Base-by-base conservation (phyloP, 2,329 filamentous ascomycete species). In the Fusarium haematococcum region DNA sequence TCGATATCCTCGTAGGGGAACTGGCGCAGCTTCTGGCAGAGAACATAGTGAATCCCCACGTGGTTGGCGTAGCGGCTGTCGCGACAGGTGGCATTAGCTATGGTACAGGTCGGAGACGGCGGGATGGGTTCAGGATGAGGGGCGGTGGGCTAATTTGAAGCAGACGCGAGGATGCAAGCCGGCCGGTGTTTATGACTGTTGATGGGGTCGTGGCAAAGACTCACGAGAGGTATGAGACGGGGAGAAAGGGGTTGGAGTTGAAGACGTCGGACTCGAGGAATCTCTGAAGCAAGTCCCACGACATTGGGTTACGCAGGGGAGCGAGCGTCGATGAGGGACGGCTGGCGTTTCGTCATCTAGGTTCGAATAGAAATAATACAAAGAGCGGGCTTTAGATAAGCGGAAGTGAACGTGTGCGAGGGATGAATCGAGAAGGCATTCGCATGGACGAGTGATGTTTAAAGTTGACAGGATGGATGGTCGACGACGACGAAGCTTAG, bases 181-280 rank as follows among this genome's bases (percentile, higher is more conserved):
- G 32, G 45, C n/a, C 33, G 39, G 33, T 66, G 62, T 41, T 20
- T 30, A n/a, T 45, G 41, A 56, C 25, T 20, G 27, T 45, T 58
- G 41, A 35, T 65, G 35, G 20, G 52, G 18, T 10, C 8, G 70
- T 69, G 45, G 43, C 59, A 23, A 61, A 71, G 69, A 87, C 92
- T 90, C 88, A 96, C 94, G 94, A 94, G 81, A 97, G 91, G 85
- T 97, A 97, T 76, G 94, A 94, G 82, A 97, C 94, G 71, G 94
- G 93, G 84, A 97, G 91, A 84, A 95, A 96, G 74, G 94, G 94
- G 85, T 96, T 93, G 86, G 94, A 92, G 87, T 95, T 96, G 89
- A 97, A 97, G 88, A 97, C 93, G 88, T 97, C 94, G 87, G 93
- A 95, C 89, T 96, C 94, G 87, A 97, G 91, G 90, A 96, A 95